Percentiles rank a stretch among this genome's conserved stretches.
Conservation (phyloP, 2,329 filamentous ascomycete species). For the Hypoxylon sp. region DNA sequence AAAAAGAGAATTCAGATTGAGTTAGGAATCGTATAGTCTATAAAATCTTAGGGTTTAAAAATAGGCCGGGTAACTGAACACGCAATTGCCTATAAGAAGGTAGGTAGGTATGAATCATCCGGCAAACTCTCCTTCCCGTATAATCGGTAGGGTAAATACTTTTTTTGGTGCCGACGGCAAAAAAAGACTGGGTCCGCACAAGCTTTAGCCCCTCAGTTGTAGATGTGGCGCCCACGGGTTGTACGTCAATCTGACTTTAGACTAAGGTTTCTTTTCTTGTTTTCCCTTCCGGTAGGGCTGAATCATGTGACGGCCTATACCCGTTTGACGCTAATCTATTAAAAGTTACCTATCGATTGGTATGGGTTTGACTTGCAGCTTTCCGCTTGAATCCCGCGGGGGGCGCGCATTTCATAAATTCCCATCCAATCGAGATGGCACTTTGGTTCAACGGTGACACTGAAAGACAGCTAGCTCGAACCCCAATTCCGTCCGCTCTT, state of each 20-base stretch:
- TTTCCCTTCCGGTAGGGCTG: constrained; percentile 46
- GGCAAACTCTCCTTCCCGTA: constrained; percentile 8
- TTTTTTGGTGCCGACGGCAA: constrained; percentile 14
- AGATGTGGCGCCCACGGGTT: constrained; percentile 40
- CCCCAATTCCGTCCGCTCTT: neutral
- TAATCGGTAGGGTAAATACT: constrained; percentile 11
- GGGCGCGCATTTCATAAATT: constrained; percentile 30
- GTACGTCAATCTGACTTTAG: constrained; percentile 32
- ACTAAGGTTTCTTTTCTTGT: constrained; percentile 27
- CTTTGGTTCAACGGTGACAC: constrained; percentile 24
- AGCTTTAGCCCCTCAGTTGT: constrained; percentile 24
- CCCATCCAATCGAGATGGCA: constrained; percentile 35
- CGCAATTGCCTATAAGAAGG: constrained; percentile 7
- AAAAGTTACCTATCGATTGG: constrained; percentile 3
- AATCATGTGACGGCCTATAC: constrained; percentile 46
- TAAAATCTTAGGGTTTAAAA: constrained; percentile 2
- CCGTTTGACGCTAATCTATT: constrained; percentile 27
- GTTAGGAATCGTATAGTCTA: neutral
- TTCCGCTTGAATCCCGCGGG: constrained; percentile 19
- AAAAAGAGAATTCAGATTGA: neutral
- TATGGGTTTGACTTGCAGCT: constrained; percentile 21
- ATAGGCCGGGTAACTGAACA: neutral
- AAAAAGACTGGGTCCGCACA: constrained; percentile 33
- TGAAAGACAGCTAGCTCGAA: neutral
- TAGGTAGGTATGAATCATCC: neutral